These are phyloP conservation scores for Fusarium siculi DNA, from an alignment of 2,329 filamentous ascomycete genomes.

Conservation along the genomic window DNA sequence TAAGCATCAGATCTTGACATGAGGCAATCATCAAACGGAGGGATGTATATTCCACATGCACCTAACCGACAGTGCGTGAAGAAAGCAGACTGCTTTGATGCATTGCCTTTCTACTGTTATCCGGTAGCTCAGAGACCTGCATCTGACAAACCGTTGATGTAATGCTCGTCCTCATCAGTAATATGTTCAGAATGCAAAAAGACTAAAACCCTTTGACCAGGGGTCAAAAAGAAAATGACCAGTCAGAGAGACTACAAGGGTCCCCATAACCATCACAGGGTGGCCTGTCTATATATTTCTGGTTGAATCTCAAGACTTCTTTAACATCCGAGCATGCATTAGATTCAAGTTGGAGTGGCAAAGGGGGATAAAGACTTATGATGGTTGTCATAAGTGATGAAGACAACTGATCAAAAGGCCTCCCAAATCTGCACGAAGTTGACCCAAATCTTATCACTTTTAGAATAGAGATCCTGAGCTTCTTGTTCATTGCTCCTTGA, in stretches of 20 bases:
- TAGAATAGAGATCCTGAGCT: background rate
- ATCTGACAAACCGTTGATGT: background rate
- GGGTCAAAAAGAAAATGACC: background rate
- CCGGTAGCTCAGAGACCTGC: background rate
- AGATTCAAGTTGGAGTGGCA: background rate
- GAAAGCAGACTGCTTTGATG: background rate
- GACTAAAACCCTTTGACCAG: no score
- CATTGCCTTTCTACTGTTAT: background rate
- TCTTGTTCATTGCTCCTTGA: background rate
- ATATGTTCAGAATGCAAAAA: background rate
- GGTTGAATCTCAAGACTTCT: no score
- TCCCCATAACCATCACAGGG: background rate
- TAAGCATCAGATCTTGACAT: background rate
- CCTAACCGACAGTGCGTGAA: no score
- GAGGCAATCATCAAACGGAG: background rate
- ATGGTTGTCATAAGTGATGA: background rate
- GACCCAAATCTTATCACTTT: background rate
- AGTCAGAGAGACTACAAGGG: background rate
- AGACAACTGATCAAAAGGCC: no score
- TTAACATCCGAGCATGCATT: no score
- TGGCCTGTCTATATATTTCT: background rate
- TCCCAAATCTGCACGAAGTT: background rate
- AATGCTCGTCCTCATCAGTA: background rate
- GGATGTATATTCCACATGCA: fast-evolving
- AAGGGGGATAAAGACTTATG: background rate